These are phyloP conservation scores for Diaporthe vaccinii DNA, from an alignment of 2,329 filamentous ascomycete species.

Conservation along the genomic window DNA sequence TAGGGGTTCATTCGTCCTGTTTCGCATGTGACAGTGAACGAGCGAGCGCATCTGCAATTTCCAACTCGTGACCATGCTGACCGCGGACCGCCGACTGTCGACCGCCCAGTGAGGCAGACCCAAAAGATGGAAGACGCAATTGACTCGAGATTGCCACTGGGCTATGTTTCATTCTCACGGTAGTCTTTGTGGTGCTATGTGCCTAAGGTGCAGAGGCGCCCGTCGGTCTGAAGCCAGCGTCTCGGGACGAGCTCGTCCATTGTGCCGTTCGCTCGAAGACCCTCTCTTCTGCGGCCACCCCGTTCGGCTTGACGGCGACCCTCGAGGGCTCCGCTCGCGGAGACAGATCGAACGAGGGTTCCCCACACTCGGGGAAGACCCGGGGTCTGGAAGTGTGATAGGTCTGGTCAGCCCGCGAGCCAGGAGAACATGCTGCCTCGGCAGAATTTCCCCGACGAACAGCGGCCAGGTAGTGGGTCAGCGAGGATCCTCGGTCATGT, in stretches of 20 bases:
- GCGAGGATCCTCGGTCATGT: conserved; percentile 32
- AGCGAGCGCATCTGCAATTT: not conserved
- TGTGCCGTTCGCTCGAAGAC: conserved; percentile 13
- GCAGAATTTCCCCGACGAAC: conserved; percentile 33
- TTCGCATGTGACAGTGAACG: conserved; percentile 38
- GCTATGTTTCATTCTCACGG: not conserved
- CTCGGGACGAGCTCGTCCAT: conserved; percentile 25
- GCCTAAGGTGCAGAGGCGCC: conserved; percentile 9
- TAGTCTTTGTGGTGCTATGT: not conserved
- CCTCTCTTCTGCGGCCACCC: not conserved
- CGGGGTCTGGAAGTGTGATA: conserved; percentile 17
- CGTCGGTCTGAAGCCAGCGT: conserved; percentile 20
- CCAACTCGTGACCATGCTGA: conserved; percentile 33
- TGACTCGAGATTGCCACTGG: conserved; percentile 32
- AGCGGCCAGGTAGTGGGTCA: conserved; percentile 18
- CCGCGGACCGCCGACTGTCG: not conserved
- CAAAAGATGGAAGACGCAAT: conserved; percentile 23
- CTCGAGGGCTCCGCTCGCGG: conserved; percentile 12
- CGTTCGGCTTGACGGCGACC: conserved; percentile 13
- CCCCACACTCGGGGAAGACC: conserved; percentile 35
- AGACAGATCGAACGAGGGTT: conserved; percentile 30
- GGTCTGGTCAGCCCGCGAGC: not conserved
- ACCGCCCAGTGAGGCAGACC: not conserved
- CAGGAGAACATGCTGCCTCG: conserved; percentile 32
- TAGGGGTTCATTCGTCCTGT: conserved; percentile 18